Percentiles rank a stretch among this genome's conserved stretches.
Evolutionary conservation across 2,329 filamentous ascomycete species (phyloP).

Genomic region (Eutypa lata): DNA sequence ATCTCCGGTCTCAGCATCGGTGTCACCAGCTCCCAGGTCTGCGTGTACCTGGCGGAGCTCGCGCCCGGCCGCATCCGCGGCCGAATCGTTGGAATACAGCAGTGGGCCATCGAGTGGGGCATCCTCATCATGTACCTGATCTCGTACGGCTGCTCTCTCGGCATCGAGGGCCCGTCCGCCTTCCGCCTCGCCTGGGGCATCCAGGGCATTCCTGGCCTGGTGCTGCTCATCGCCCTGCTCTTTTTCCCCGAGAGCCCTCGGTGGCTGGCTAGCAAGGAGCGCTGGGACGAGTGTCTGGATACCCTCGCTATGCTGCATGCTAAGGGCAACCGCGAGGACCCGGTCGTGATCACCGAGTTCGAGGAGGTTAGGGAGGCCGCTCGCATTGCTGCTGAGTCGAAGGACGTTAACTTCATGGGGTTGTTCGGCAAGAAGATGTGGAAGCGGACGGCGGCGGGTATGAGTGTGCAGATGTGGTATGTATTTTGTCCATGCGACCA

Average conservation of each 20-base stretch:
- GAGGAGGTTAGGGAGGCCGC: slow-evolving; percentile 30
- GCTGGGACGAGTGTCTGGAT: slow-evolving; percentile 32
- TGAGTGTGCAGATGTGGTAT: slow-evolving; percentile 49
- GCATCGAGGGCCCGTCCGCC: slow-evolving; percentile 48
- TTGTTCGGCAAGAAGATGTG: slow-evolving; percentile 47
- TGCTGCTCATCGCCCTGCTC: slow-evolving; percentile 53
- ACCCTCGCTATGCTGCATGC: slow-evolving; percentile 13
- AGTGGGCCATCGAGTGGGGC: slow-evolving; percentile 66
- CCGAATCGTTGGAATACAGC: slow-evolving; percentile 65
- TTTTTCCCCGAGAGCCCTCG: slow-evolving; percentile 58
- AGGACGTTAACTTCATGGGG: slow-evolving; percentile 36
- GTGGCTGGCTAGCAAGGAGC: slow-evolving; percentile 49
- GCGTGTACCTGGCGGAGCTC: slow-evolving; percentile 65
- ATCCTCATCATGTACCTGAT: slow-evolving; percentile 68
- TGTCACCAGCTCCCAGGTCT: slow-evolving; percentile 61
- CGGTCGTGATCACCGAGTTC: slow-evolving; percentile 43
- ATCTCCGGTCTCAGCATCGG: slow-evolving; percentile 62
- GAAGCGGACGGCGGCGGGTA: slow-evolving; percentile 48
- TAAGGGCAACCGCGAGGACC: slow-evolving; percentile 31
- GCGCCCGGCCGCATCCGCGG: slow-evolving; percentile 55
- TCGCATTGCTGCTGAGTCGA: slow-evolving; percentile 33
- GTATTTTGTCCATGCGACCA: neutral
- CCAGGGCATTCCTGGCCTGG: slow-evolving; percentile 32
- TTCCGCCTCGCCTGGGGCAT: slow-evolving; percentile 62
- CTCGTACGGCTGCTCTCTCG: slow-evolving; percentile 58